Evolutionary conservation across 805 yeast genomes (phyloP).

Genomic region (Yamadazyma endophytica): DNA sequence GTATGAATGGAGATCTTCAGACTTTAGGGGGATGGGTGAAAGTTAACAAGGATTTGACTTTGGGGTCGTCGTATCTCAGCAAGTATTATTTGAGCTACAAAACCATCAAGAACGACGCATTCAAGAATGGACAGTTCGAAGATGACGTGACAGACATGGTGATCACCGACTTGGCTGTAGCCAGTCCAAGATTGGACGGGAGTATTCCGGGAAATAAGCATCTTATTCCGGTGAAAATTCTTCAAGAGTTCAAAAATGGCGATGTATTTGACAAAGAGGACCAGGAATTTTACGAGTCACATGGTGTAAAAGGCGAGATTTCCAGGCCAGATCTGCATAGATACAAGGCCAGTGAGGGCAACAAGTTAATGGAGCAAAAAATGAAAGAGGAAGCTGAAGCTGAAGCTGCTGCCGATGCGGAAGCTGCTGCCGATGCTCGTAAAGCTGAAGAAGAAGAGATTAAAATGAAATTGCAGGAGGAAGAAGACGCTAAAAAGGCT

Average conservation of each 20-base stretch:
- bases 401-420: conserved; percentile 1
- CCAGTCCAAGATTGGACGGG: conserved; percentile 26
- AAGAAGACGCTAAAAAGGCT: conserved; percentile 4
- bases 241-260: conserved; percentile 23
- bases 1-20: conserved; percentile 20
- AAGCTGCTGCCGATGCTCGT: conserved; percentile 2
- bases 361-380: conserved; percentile 5
- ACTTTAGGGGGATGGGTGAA: conserved; percentile 35
- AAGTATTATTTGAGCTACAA: conserved; percentile 37
- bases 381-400: conserved; percentile 3
- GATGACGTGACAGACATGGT: conserved; percentile 20
- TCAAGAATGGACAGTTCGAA: conserved; percentile 8
- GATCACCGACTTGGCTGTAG: conserved; percentile 38
- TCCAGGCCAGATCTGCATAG: conserved; percentile 9
- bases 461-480: conserved; percentile 2
- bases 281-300: conserved; percentile 9
- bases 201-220: conserved; percentile 33
- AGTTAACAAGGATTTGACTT: conserved; percentile 44
- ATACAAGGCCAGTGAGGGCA: conserved; percentile 11
- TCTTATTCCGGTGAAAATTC: conserved; percentile 23
- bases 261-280: conserved; percentile 26
- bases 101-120: conserved; percentile 17
- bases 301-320: conserved; percentile 10
- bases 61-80: conserved; percentile 42
- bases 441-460: conserved; percentile 5